Percentiles rank a stretch among this genome's conserved stretches.
These are phyloP conservation scores for Aspergillus flavus DNA, from an alignment of 2,329 filamentous ascomycete genomes.

Conservation along the genomic window DNA sequence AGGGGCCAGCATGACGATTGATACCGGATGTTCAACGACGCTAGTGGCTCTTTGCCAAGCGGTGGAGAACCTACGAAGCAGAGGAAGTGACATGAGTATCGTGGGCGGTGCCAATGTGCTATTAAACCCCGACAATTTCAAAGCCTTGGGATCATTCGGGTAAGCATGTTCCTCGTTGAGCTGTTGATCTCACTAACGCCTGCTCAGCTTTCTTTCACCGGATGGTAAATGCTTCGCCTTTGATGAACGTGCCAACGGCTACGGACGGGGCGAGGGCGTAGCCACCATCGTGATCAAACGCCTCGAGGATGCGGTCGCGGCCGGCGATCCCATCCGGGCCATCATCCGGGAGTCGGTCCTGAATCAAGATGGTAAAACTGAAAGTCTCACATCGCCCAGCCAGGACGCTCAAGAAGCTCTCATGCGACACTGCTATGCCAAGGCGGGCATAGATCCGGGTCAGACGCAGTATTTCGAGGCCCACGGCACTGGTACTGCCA, in stretches of 20 bases:
- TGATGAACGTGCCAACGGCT: background rate
- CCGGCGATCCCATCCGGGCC: too few relatives aligned
- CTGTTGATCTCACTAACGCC: too few relatives aligned
- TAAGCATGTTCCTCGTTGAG: too few relatives aligned
- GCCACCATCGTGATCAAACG: constrained; percentile 3
- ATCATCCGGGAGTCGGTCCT: too few relatives aligned
- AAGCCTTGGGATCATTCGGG: background rate
- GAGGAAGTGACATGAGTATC: constrained; percentile 12
- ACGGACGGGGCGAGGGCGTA: constrained; percentile 10
- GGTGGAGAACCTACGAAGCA: constrained; percentile 19
- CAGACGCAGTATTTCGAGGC: too few relatives aligned
- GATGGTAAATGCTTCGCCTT: constrained; percentile 1
- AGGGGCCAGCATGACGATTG: constrained; percentile 29
- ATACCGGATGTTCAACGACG: constrained; percentile 31
- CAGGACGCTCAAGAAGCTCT: too few relatives aligned
- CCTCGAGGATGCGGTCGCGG: background rate
- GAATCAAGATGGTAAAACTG: too few relatives aligned
- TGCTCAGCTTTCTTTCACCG: background rate
- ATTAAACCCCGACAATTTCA: constrained; percentile 7
- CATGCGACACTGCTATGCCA: too few relatives aligned
- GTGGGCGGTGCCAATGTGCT: constrained; percentile 16
- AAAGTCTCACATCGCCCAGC: too few relatives aligned
- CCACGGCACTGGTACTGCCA: too few relatives aligned
- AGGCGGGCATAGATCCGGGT: too few relatives aligned
- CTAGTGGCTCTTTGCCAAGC: constrained; percentile 31